phyloP scores from a whole-genome alignment of 768 basidiomycete genomes.

The Tremella mesenterica region DNA sequence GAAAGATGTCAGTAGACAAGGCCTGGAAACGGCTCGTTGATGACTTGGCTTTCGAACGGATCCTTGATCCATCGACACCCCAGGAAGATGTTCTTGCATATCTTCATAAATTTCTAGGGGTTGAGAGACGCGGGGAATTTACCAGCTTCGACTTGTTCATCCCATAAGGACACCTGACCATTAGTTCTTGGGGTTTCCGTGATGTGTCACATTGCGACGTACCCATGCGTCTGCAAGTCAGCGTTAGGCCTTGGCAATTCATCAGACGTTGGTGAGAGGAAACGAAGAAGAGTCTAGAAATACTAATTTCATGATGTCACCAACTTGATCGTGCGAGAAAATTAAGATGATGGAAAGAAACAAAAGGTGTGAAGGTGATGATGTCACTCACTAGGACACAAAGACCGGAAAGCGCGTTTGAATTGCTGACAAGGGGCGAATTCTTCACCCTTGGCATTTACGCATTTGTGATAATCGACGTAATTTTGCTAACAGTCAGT shows the following conservation, averaged over 20 bases:
- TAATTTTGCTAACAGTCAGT: conserved; percentile 81
- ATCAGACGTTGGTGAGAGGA: no score
- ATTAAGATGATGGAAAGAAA: background rate
- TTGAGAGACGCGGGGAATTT: conserved; percentile 89
- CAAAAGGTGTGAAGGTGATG: background rate
- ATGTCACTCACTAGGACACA: conserved; percentile 84
- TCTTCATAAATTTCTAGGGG: no score
- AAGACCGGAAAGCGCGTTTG: conserved; percentile 86
- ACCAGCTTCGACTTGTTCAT: conserved; percentile 87
- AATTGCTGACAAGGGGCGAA: conserved; percentile 99
- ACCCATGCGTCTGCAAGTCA: conserved; percentile 78
- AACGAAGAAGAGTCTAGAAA: no score
- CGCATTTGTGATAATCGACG: conserved; percentile 96
- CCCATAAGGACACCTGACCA: conserved; percentile 70
- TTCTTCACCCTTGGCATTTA: conserved; percentile 94
- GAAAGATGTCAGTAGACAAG: no score
- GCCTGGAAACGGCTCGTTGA: no score
- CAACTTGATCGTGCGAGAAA: background rate
- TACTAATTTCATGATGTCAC: background rate
- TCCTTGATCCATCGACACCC: no score
- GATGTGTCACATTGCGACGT: conserved; percentile 19
- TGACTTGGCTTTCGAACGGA: no score
- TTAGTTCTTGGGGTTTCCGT: background rate
- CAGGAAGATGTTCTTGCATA: no score
- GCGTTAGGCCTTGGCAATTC: background rate